A percentile compares a stretch with the other conserved stretches of the same genome.
These are phyloP conservation scores for Wickerhamiella kurtzmanii DNA, from an alignment of 805 yeast species.

Conservation along the genomic window DNA sequence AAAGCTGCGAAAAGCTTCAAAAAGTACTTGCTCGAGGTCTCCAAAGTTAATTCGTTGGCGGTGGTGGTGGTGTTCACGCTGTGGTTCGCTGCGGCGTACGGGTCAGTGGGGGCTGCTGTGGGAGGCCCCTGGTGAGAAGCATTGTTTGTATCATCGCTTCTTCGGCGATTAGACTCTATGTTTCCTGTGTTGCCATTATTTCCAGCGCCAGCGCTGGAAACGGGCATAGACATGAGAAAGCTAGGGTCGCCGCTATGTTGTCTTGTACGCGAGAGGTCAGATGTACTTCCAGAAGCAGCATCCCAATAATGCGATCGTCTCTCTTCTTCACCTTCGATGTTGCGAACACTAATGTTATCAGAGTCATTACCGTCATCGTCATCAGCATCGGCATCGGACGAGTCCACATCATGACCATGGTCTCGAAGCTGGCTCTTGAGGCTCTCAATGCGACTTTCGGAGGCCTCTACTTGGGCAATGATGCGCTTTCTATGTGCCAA, in stretches of 20 bases:
- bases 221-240: neutral
- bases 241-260: neutral
- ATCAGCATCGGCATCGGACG: constrained; percentile 1
- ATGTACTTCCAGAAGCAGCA: too few species aligned
- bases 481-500: constrained; percentile 9
- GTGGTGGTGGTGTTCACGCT: too few species aligned
- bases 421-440: constrained; percentile 30
- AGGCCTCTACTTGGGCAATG: constrained; percentile 15
- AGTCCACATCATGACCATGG: constrained; percentile 27
- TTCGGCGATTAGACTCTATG: neutral
- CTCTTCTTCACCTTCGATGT: neutral
- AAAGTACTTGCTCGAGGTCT: constrained; percentile 11
- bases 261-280: too few species aligned
- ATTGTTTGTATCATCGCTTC: neutral
- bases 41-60: constrained; percentile 14
- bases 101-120: too few species aligned
- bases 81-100: too few species aligned
- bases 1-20: constrained; percentile 9
- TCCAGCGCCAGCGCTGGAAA: neutral
- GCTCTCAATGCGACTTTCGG: constrained; percentile 12
- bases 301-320: neutral
- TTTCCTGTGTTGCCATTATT: neutral
- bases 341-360: neutral
- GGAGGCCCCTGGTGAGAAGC: neutral
- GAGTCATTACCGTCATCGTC: neutral